Base-by-base conservation (phyloP, 2,329 filamentous ascomycete genomes). In the Ophiostoma quercus region DNA sequence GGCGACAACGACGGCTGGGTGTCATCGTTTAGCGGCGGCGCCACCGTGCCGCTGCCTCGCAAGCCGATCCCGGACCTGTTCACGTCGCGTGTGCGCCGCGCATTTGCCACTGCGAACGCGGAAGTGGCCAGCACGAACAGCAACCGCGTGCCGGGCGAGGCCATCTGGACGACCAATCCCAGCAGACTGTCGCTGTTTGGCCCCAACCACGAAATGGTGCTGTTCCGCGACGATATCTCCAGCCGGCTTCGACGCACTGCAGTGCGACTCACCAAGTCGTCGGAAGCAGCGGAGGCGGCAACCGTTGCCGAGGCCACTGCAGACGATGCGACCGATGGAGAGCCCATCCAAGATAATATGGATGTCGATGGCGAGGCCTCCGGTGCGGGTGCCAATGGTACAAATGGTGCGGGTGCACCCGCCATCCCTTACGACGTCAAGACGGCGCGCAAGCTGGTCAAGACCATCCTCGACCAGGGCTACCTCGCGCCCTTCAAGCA, bases 1-100 rank as follows among this genome's bases (percentile, higher is more conserved):
- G 95, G 95, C 39, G 94, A 98, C 79, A 96, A 97, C 77, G 95
- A 99, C 78, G 94, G 92, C n/a, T 99, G 95, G 95, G 87, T 90
- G 5, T 96, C 92, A 0, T 86, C 93, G 1, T 97, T 96, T 77
- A 88, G 87, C 0, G 89, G 88, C 1, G 92, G 92, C 3, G 89
- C 91, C 0, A 87, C 90, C 0, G 85, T 87, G 0, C 86, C 89
- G 0, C 77, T 94, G 12, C 92, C 92, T 0, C 81, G 90, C 11
- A 89, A 90, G 73, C 80, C 85, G 0, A 86, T 99, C 1, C 95
- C 95, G 0, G 91, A 94, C 7, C 82, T 97, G 74, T 99, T 99
- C 79, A 98, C 94, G 0, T 94, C 89, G 41, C 85, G 95, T 19
- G 85, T 99, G 62, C 89, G 91, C 74, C 86, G 94, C 60, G 91